These are phyloP conservation scores for Camellia sinensis DNA, from an alignment of 148 eudicot genomes.

Conservation along the genomic window DNA sequence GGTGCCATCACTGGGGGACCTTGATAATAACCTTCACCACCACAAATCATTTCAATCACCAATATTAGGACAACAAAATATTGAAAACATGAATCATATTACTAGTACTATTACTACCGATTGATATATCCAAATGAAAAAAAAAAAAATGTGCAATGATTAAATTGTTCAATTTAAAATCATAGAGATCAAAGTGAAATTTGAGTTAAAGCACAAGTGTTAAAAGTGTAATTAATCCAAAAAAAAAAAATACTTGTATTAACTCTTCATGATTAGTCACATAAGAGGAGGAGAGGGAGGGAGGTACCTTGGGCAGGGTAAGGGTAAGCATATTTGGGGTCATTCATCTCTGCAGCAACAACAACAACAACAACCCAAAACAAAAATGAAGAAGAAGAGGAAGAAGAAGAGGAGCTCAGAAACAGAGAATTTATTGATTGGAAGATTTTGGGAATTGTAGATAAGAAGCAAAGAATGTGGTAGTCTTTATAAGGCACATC, in stretches of 20 bases:
- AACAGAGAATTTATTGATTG: too few relatives aligned
- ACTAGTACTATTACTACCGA: too few relatives aligned
- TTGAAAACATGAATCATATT: background rate
- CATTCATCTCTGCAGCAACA: conserved; percentile 20
- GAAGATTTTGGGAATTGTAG: too few relatives aligned
- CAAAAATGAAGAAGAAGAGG: background rate
- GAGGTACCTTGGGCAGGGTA: conserved; percentile 22
- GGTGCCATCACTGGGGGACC: conserved; percentile 59
- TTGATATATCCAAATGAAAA: background rate
- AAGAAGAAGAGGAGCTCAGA: background rate
- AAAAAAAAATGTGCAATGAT: too few relatives aligned
- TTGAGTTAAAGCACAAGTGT: too few relatives aligned
- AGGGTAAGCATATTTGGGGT: conserved; percentile 34
- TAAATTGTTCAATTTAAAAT: too few relatives aligned
- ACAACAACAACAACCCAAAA: background rate
- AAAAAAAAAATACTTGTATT: too few relatives aligned
- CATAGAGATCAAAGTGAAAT: too few relatives aligned
- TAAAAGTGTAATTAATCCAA: too few relatives aligned
- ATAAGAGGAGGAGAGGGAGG: background rate
- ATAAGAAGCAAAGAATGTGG: too few relatives aligned
- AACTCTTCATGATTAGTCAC: background rate
- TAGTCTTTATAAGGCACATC: too few relatives aligned
- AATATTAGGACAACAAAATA: background rate
- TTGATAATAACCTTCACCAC: conserved; percentile 40
- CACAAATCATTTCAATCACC: background rate